These are phyloP conservation scores for Hymenoscyphus fraxineus DNA, from an alignment of 2,329 filamentous ascomycete genomes.

Conservation along the genomic window DNA sequence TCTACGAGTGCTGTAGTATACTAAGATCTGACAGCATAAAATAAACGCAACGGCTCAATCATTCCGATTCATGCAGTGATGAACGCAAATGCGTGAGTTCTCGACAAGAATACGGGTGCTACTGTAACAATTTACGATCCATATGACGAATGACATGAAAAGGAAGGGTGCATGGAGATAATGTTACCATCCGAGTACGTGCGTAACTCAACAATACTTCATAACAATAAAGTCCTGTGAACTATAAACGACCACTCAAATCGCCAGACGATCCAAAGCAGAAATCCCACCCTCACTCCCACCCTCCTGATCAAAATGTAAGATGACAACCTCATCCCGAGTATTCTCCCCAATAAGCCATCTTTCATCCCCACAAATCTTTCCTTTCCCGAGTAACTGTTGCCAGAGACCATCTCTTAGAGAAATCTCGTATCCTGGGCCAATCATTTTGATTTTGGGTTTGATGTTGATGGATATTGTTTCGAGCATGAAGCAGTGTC, in stretches of 20 bases:
- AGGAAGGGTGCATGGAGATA: not conserved
- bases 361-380: constrained; percentile 56
- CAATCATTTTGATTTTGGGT: constrained; percentile 35
- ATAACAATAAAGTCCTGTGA: not conserved
- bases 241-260: not conserved
- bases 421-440: constrained; percentile 37
- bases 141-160: not conserved
- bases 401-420: constrained; percentile 44
- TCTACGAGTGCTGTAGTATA: not conserved
- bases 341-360: constrained; percentile 59
- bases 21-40: not conserved
- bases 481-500: constrained; percentile 47
- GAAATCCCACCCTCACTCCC: not conserved
- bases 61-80: not conserved
- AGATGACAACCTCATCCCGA: constrained; percentile 48
- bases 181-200: not conserved
- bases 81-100: too few species aligned
- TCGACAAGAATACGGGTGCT: not conserved
- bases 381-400: constrained; percentile 49
- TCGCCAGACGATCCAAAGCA: not conserved
- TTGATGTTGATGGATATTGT: constrained; percentile 43
- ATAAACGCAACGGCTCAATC: not conserved
- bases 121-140: not conserved
- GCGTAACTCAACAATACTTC: not conserved
- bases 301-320: constrained; percentile 41